Base-by-base conservation (phyloP, 345 rosid species). In the Durio zibethinus region DNA sequence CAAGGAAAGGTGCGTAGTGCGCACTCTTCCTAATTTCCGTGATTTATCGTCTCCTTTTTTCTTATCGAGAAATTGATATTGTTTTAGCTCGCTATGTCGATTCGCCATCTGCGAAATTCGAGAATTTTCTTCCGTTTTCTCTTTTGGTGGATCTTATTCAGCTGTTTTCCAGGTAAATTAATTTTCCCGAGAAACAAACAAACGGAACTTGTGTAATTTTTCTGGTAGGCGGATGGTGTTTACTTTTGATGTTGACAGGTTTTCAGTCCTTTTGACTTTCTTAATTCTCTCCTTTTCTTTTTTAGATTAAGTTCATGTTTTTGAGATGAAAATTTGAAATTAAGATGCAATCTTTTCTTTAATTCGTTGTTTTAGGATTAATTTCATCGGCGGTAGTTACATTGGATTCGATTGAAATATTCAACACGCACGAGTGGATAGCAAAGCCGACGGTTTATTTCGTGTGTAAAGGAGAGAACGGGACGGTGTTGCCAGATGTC, bases 401-500 rank as follows among this genome's bases (percentile, higher is more conserved):
- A 20, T 76, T 91, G 27, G 87, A 87, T 45, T 90, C 93, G 23
- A 81, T 90, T 69, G 78, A 76, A 54, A 88, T 89, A 48, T 90
- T 68, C 78, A 82, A 35, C 11, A 87, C 84, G 66, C 93, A 90
- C 71, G 91, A 91, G 29, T 90, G 81, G 90, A 74, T 91, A 60
- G 38, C 57, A 29, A 80, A 83, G 15, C 97, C 97, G 4, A 86
- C 80, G 33, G 89, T 91, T 35, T 91, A 87, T 81, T 91, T 91
- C 65, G 82, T 75, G 10, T 91, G 97, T 66, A 87, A 88, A 81
- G 92, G 90, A 80, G 92, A 87, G 87, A 90, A 88, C 84, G 65
- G 23, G 76, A 85, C 88, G 7, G 79, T 78, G 27, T 79, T 91
- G 65, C 93, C 90, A 3, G 97, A 91, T 77, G 91, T 91, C 35